Evolutionary conservation across 2,329 filamentous ascomycete species (phyloP).

Genomic region (Elsinoe perseae): DNA sequence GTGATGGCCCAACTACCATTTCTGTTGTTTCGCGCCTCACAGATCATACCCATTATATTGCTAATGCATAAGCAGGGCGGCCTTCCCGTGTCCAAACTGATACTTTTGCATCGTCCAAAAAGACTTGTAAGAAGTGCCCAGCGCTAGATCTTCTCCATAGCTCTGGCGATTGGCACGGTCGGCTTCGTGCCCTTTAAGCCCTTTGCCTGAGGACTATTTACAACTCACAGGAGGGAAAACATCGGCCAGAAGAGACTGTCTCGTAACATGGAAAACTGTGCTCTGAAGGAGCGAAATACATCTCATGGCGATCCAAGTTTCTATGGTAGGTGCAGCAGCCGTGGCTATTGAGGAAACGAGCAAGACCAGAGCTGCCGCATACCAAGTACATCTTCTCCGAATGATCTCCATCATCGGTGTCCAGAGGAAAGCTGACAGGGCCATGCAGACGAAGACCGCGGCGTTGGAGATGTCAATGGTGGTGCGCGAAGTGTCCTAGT

Average conservation of each 20-base stretch:
- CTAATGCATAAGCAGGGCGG: no score
- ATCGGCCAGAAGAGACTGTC: conserved; percentile 56
- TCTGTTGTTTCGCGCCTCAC: no score
- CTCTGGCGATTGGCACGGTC: no score
- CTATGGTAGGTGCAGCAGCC: conserved; percentile 59
- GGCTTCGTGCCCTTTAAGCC: no score
- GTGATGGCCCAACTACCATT: no score
- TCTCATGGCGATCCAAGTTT: conserved; percentile 62
- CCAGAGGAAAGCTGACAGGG: conserved; percentile 58
- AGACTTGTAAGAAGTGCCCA: no score
- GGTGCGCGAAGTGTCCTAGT: conserved; percentile 55
- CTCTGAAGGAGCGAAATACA: conserved; percentile 64
- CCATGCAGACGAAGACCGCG: conserved; percentile 62
- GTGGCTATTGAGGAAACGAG: conserved; percentile 60
- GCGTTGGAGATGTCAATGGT: conserved; percentile 67
- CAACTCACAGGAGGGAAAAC: conserved; percentile 37
- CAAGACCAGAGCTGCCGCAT: conserved; percentile 54
- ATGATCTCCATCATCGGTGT: conserved; percentile 51
- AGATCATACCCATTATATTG: no score
- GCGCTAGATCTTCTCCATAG: no score
- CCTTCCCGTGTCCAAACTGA: no score
- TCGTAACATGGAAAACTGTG: conserved; percentile 65
- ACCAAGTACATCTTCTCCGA: conserved; percentile 38
- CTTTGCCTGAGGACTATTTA: no score
- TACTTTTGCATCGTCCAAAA: no score